Evolutionary conservation across 2,329 filamentous ascomycete species (phyloP).

Genomic region (Calonectria fujianensis): DNA sequence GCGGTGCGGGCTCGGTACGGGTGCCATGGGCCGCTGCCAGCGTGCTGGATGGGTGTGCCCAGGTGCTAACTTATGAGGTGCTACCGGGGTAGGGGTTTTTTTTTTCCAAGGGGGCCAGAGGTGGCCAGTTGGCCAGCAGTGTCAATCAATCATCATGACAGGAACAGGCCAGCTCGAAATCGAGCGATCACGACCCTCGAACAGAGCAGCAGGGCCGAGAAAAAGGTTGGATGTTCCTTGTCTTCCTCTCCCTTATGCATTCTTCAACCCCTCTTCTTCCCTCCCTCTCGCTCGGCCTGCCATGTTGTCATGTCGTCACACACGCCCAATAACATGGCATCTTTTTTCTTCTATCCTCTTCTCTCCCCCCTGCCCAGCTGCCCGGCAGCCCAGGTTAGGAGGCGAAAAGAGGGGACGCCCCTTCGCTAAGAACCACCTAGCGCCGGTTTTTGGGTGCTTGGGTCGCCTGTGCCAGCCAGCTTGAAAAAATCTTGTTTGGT

Average conservation of each 20-base stretch:
- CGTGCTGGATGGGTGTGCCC: conserved; percentile 21
- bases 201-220: conserved; percentile 1
- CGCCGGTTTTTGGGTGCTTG: conserved; percentile 20
- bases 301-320: conserved; percentile 41
- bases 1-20: conserved; percentile 35
- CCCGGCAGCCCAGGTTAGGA: conserved; percentile 24
- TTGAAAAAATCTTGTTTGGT: conserved; percentile 25
- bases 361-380: conserved; percentile 34
- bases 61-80: conserved; percentile 15
- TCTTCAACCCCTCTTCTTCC: conserved; percentile 40
- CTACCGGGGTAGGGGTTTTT: background rate
- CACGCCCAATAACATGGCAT: conserved; percentile 41
- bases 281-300: conserved; percentile 36
- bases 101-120: background rate
- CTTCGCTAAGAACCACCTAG: conserved; percentile 36
- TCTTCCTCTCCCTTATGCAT: background rate
- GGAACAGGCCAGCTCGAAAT: background rate
- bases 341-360: conserved; percentile 38
- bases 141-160: conserved; percentile 24
- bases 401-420: conserved; percentile 36
- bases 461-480: conserved; percentile 27
- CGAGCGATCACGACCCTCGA: background rate
- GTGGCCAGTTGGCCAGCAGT: conserved; percentile 30
- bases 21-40: conserved; percentile 31
- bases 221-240: conserved; percentile 3